Evolutionary conservation across 1,284 basidiomycete genomes (phyloP).

Genomic region (Leccinum pallidistipes): DNA sequence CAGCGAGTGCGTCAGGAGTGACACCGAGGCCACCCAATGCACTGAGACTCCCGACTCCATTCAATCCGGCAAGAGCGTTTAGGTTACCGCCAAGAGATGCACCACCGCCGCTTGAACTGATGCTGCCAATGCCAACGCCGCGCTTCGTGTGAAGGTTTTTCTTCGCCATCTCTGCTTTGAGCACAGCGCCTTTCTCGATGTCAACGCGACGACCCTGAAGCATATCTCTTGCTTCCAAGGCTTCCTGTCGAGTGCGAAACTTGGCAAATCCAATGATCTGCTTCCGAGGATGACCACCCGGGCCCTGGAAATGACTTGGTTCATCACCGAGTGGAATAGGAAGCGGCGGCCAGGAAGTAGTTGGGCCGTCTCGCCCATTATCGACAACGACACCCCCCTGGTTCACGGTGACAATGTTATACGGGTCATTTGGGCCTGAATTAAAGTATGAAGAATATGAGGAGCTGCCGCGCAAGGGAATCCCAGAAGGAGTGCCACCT

Average conservation of each 20-base stretch:
- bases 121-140: constrained; percentile 58
- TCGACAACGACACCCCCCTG: constrained; percentile 77
- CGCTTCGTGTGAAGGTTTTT: constrained; percentile 97
- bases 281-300: constrained; percentile 61
- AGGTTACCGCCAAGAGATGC: constrained; percentile 28
- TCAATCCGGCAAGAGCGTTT: constrained; percentile 29
- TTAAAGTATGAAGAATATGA: constrained; percentile 38
- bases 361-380: constrained; percentile 63
- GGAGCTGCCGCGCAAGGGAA: constrained; percentile 34
- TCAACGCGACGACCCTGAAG: constrained; percentile 93
- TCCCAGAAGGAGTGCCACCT: constrained; percentile 38
- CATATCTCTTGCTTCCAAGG: constrained; percentile 84
- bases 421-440: constrained; percentile 68
- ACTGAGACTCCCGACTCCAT: constrained; percentile 25
- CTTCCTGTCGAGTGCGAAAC: constrained; percentile 87
- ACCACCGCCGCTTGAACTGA: constrained; percentile 23
- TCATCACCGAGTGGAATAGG: constrained; percentile 40
- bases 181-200: constrained; percentile 88
- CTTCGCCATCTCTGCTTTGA: constrained; percentile 99
- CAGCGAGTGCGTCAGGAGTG: constrained; percentile 33
- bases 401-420: constrained; percentile 75
- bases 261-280: constrained; percentile 99
- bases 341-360: constrained; percentile 64
- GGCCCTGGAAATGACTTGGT: constrained; percentile 37
- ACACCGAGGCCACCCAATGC: constrained; percentile 35